Evolutionary conservation across 345 rosid genomes (phyloP).

Genomic region (Crucihimalaya himalaica): DNA sequence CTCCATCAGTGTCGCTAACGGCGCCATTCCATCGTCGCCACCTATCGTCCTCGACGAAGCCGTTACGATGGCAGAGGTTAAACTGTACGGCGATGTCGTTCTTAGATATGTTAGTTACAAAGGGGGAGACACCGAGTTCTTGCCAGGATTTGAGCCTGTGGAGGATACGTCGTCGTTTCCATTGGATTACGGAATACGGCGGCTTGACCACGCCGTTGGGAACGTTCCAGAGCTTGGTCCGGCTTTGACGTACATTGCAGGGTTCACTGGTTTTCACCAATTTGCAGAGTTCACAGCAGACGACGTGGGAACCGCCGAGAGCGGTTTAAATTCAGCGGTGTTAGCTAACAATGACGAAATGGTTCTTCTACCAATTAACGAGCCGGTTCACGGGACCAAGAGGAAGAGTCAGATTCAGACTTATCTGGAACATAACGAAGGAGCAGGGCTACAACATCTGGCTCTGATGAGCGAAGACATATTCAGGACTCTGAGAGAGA

Average conservation of each 20-base stretch:
- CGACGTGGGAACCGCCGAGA: slow-evolving; percentile 87
- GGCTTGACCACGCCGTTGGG: slow-evolving; percentile 92
- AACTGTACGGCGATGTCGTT: slow-evolving; percentile 83
- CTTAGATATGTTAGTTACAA: slow-evolving; percentile 71
- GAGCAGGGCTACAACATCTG: slow-evolving; percentile 85
- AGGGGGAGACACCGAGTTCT: slow-evolving; percentile 31
- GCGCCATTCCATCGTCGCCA: slow-evolving; percentile 56
- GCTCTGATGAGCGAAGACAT: slow-evolving; percentile 77
- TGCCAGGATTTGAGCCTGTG: slow-evolving; percentile 64
- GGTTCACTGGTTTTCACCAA: slow-evolving; percentile 86
- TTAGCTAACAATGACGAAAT: slow-evolving; percentile 77
- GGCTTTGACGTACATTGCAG: slow-evolving; percentile 61
- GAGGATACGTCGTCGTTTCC: slow-evolving; percentile 60
- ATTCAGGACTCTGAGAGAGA: slow-evolving; percentile 75
- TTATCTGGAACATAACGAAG: slow-evolving; percentile 88
- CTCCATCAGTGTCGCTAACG: slow-evolving; percentile 58
- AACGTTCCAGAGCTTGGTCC: slow-evolving; percentile 77
- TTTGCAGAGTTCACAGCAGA: slow-evolving; percentile 93
- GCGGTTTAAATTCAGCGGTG: slow-evolving; percentile 83
- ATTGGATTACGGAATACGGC: slow-evolving; percentile 68
- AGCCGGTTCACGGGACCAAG: slow-evolving; percentile 89
- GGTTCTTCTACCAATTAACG: slow-evolving; percentile 81
- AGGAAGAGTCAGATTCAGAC: slow-evolving; percentile 97
- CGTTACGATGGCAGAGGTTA: slow-evolving; percentile 67
- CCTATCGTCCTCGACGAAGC: slow-evolving; percentile 53